A percentile compares a stretch with the other conserved stretches of the same genome.
These are phyloP conservation scores for Cotoneaster glaucophyllus DNA, from an alignment of 306 rosid species.

Conservation along the genomic window DNA sequence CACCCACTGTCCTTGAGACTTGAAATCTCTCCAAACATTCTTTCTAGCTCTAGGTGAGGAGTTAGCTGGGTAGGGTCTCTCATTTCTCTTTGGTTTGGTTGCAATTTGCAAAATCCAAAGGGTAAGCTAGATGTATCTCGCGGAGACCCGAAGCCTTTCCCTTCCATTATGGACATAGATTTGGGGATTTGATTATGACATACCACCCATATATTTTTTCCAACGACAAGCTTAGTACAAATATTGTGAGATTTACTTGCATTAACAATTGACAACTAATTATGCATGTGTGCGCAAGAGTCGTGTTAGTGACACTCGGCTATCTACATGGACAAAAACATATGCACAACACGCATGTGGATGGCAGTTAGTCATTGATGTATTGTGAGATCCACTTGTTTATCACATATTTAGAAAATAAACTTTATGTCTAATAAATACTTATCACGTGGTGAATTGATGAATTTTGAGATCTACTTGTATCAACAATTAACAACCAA, in stretches of 20 bases:
- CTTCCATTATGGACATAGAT: constrained; percentile 26
- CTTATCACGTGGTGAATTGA: no score
- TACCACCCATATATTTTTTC: constrained; percentile 19
- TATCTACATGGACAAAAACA: no score
- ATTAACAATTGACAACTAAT: no score
- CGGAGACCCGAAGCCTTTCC: constrained; percentile 16
- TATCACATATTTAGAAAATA: no score
- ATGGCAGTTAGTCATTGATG: no score
- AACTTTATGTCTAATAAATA: no score
- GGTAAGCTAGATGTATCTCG: not conserved
- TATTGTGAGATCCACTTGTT: no score
- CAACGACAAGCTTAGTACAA: not conserved
- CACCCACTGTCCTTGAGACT: constrained; percentile 9
- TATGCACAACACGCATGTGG: no score
- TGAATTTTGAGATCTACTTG: no score
- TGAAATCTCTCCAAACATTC: constrained; percentile 30
- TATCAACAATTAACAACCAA: no score
- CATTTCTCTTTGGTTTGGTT: not conserved
- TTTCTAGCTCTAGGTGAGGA: constrained; percentile 9
- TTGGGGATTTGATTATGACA: constrained; percentile 39
- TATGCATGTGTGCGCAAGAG: no score
- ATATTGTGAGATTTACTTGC: not conserved
- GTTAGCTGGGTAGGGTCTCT: constrained; percentile 10
- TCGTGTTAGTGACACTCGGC: no score
- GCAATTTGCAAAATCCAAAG: not conserved